phyloP scores from a whole-genome alignment of 192 early-diverging fungal genomes.

The Lobosporangium transversale region DNA sequence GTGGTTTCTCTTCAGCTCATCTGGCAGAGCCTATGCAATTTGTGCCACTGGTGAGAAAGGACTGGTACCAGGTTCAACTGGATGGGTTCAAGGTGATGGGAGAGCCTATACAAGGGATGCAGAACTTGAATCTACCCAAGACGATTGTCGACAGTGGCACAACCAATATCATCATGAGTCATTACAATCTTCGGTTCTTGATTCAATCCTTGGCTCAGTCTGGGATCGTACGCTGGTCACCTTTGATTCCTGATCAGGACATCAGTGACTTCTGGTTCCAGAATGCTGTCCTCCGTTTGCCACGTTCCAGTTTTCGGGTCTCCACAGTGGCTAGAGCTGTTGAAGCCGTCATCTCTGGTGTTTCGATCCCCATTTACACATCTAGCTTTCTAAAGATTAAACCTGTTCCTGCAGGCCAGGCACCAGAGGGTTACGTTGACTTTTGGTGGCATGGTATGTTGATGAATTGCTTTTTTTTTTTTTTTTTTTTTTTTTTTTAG shows the following conservation, averaged over 20 bases:
- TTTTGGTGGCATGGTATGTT: conserved; percentile 46
- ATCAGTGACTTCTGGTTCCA: conserved; percentile 38
- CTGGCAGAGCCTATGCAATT: conserved; percentile 39
- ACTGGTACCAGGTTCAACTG: conserved; percentile 46
- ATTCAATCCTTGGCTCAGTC: conserved; percentile 30
- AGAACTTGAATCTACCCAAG: conserved; percentile 47
- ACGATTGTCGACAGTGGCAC: conserved; percentile 46
- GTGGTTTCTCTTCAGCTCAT: conserved; percentile 32
- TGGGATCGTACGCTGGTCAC: conserved; percentile 19
- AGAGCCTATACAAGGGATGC: conserved; percentile 19
- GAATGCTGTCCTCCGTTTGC: conserved; percentile 38
- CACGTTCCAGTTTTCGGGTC: conserved; percentile 30
- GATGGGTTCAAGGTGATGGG: conserved; percentile 53
- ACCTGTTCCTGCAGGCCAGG: conserved; percentile 18
- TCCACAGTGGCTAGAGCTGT: conserved; percentile 16
- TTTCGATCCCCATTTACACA: conserved; percentile 36
- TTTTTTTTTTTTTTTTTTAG: too few species aligned
- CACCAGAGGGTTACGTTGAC: conserved; percentile 37
- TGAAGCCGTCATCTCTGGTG: conserved; percentile 30
- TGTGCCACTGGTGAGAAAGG: conserved; percentile 39
- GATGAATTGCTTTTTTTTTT: background rate
- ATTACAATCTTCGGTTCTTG: conserved; percentile 46
- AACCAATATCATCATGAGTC: conserved; percentile 49
- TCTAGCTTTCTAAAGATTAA: conserved; percentile 38
- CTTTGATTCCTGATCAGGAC: conserved; percentile 27